phyloP scores from a whole-genome alignment of 2,329 filamentous ascomycete genomes.

The Triangularia setosa region DNA sequence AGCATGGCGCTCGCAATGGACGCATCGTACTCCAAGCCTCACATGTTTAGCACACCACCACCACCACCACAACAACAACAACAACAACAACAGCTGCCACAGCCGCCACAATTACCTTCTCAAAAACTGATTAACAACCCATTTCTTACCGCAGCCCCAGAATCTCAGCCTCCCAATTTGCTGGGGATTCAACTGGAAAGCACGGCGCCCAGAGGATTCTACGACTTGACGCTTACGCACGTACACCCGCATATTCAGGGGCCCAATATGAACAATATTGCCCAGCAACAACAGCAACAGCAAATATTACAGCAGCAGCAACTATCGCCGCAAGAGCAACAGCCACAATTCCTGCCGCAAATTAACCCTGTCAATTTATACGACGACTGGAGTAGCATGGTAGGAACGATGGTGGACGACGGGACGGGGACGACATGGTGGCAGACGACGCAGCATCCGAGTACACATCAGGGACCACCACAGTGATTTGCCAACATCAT shows the following conservation, averaged over 20 bases:
- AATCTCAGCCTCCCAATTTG: slow-evolving; percentile 4
- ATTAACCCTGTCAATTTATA: slow-evolving; percentile 15
- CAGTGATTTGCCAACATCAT: not conserved
- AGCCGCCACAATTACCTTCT: slow-evolving; percentile 9
- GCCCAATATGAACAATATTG: slow-evolving; percentile 9
- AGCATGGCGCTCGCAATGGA: slow-evolving; percentile 12
- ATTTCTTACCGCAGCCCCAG: slow-evolving; percentile 5
- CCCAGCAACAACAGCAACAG: slow-evolving; percentile 11
- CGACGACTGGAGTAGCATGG: slow-evolving; percentile 27
- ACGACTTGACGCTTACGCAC: slow-evolving; percentile 16
- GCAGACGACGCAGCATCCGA: slow-evolving; percentile 13
- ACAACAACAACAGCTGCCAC: slow-evolving; percentile 3
- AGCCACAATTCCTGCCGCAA: slow-evolving; percentile 2
- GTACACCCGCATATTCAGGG: slow-evolving; percentile 22
- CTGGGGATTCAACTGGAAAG: slow-evolving; percentile 12
- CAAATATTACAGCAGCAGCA: slow-evolving; percentile 8
- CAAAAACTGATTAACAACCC: slow-evolving; percentile 10
- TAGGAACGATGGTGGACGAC: slow-evolving; percentile 27
- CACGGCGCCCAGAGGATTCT: slow-evolving; percentile 13
- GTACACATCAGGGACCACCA: not conserved
- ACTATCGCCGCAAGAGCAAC: slow-evolving; percentile 12
- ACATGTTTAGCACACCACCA: slow-evolving; percentile 9
- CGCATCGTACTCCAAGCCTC: slow-evolving; percentile 11
- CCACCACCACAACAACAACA: slow-evolving; percentile 3
- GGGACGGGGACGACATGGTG: slow-evolving; percentile 21